These are phyloP conservation scores for Xerocomus cyaneibrunnescens DNA, from an alignment of 1,284 basidiomycete species.

Conservation along the genomic window DNA sequence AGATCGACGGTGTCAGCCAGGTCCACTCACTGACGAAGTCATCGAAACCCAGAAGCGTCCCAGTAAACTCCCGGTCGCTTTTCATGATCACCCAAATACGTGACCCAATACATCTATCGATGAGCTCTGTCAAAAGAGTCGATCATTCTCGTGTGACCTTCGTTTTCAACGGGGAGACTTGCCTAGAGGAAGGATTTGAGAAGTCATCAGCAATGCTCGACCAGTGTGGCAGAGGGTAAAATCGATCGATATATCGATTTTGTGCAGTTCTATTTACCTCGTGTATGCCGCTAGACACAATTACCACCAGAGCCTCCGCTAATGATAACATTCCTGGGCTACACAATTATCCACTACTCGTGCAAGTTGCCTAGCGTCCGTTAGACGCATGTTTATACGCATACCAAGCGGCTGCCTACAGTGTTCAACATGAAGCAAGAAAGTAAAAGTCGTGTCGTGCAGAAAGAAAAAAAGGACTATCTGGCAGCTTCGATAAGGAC, in stretches of 20 bases:
- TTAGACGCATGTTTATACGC: conserved; percentile 33
- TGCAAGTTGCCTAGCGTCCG: conserved; percentile 30
- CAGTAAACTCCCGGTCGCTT: conserved; percentile 92
- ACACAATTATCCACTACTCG: conserved; percentile 21
- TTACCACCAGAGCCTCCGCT: conserved; percentile 16
- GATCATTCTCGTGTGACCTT: conserved; percentile 3
- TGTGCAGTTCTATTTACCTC: conserved; percentile 10
- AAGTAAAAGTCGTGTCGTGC: conserved; percentile 12
- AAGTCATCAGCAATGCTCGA: conserved; percentile 46
- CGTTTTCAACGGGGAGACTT: conserved; percentile 12
- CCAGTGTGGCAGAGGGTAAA: neutral
- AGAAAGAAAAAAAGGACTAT: conserved; percentile 14
- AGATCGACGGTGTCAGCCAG: neutral
- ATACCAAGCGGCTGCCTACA: conserved; percentile 19
- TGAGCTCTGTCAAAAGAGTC: conserved; percentile 61
- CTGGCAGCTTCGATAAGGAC: conserved; percentile 8
- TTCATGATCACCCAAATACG: conserved; percentile 98
- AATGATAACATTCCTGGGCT: conserved; percentile 20
- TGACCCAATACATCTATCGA: conserved; percentile 93
- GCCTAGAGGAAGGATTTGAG: conserved; percentile 62
- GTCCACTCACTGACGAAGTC: conserved; percentile 96
- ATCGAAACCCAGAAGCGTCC: conserved; percentile 96
- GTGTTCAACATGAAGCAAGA: conserved; percentile 25
- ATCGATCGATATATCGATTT: conserved; percentile 1
- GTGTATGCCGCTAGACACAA: conserved; percentile 5